Evolutionary conservation across 2,329 filamentous ascomycete genomes (phyloP), one percentile per base, ranked within the genome.

Genomic region (Colletotrichum sp.): DNA sequence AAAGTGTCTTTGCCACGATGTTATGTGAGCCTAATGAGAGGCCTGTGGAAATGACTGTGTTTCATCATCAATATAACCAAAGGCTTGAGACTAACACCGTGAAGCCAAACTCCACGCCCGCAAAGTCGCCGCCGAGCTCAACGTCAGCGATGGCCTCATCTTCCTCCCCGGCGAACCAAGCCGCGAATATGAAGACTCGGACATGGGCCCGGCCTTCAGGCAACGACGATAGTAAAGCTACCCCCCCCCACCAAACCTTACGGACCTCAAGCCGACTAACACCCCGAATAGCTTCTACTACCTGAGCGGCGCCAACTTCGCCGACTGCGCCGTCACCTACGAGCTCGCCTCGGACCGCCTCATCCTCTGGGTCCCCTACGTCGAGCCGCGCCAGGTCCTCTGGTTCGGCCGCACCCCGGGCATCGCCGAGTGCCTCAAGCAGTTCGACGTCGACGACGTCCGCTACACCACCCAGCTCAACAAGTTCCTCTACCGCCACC

Each of bases 311-410:
- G 88, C 86, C 74, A 84, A 91, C 82, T 89, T 91, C 76, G 85
- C 89, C 3, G 88, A 89, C 79, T 91, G 89, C 80, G 85, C 85
- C 65, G 87, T 90, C 39, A 92, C 91, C 3, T 92, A 92, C 79
- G 90, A 92, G 77, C 88, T 92, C 65, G 84, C 82, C 26, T 85
- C 85, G 13, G 93, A 96, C 82, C 85, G 87, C 26, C 89, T 97
- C 72, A 91, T 90, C 7, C 90, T 96, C 32, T 97, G 94, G 90
- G 92, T 96, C 64, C 94, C 94, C 3, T 90, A 91, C 79, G 91
- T 93, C 78, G 91, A 94, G 78, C 91, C 90, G 16, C 88, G 87
- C 18, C 87, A 90, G 79, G 87, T 90, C 13, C 89, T 95, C 65
- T 95, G 90, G 89, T 91, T 90, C 80, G 93, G 93, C 18, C 88